Evolutionary conservation across 805 yeast species (phyloP), one percentile per base, ranked within the genome.

Genomic region (Monosporozyma unispora): DNA sequence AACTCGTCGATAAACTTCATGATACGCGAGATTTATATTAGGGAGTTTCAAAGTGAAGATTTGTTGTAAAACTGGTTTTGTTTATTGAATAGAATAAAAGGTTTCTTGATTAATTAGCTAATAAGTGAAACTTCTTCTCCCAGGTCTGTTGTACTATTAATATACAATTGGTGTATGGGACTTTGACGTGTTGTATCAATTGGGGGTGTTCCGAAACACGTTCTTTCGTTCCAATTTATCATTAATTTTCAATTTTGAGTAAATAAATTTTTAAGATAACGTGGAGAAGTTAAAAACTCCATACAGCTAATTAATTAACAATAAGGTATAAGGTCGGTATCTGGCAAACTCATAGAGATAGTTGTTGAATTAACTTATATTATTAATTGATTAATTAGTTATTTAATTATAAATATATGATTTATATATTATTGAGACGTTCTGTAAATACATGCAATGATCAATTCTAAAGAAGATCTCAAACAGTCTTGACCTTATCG

Each of bases 361-460:
- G n/a, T n/a, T n/a, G n/a, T n/a, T n/a, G n/a, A n/a, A n/a, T n/a
- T n/a, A n/a, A n/a, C n/a, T n/a, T 31, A 31, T 31, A 31, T 3
- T 31, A 14, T 31, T 31, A 31, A 14, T 31, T 31, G 16, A 5
- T n/a, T 31, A n/a, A 28, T 28, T 28, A 28, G 12, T 28, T 28
- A 28, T n/a, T n/a, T n/a, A 28, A 28, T 28, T 11, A 28, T 4
- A 11, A 28, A 14, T 5, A 28, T 28, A 4, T 28, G 12, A 9
- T 5, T 28, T 28, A 28, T 28, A 28, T 28, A 28, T 10, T 28
- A 14, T 10, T 28, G 12, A 28, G 12, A 10, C 33, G 87, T 85
- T 61, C 89, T 93, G 62, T 89, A 89, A 38, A 93, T 84, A 57
- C 84, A 75, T 65, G 89, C 97, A n/a, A 93, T 81, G 60, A 89